phyloP scores from a whole-genome alignment of 2,329 filamentous ascomycete genomes.

The Neonectria faginata region DNA sequence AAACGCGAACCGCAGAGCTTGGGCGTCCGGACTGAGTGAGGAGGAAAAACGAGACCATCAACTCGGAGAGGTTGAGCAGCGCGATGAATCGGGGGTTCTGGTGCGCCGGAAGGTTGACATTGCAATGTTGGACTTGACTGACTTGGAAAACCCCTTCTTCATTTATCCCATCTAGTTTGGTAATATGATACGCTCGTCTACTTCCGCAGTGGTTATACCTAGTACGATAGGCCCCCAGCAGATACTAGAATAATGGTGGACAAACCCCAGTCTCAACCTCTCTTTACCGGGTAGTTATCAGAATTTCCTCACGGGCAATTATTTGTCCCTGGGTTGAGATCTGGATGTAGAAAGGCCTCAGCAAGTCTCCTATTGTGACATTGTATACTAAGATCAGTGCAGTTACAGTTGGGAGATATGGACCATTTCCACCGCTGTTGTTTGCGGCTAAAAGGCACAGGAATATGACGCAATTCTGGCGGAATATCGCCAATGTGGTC shows the following conservation, averaged over 20 bases:
- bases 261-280: too few relatives aligned
- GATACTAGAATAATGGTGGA: too few relatives aligned
- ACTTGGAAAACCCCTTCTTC: conserved; percentile 55
- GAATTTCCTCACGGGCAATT: too few relatives aligned
- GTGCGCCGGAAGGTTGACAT: conserved; percentile 50
- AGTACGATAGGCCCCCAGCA: too few relatives aligned
- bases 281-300: too few relatives aligned
- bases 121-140: conserved; percentile 52
- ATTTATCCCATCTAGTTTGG: conserved; percentile 45
- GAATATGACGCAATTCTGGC: neutral
- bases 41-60: conserved; percentile 40
- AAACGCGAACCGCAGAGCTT: conserved; percentile 46
- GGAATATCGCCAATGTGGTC: neutral
- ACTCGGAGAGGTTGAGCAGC: conserved; percentile 33
- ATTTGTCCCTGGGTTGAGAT: too few relatives aligned
- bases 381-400: too few relatives aligned
- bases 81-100: conserved; percentile 47
- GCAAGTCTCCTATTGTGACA: too few relatives aligned
- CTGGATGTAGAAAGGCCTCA: too few relatives aligned
- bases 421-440: neutral
- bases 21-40: conserved; percentile 36
- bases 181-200: neutral
- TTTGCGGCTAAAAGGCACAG: neutral
- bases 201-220: too few relatives aligned
- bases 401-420: neutral